A percentile compares a stretch with the other conserved stretches of the same genome.
phyloP scores from a whole-genome alignment of 345 rosid species.

The Syzygium grande region DNA sequence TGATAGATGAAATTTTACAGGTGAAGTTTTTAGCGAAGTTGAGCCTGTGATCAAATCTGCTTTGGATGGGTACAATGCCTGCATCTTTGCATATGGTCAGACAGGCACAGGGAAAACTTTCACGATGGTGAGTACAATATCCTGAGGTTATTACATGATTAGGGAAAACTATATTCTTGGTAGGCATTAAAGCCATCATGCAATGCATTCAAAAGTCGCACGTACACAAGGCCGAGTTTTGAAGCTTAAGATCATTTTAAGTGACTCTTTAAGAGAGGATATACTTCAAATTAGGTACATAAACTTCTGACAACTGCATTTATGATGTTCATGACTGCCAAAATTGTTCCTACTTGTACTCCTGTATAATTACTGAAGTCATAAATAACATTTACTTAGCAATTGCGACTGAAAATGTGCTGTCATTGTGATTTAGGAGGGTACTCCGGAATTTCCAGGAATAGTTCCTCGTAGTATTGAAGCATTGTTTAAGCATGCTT shows the following conservation, averaged over 20 bases:
- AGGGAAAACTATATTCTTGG: not conserved
- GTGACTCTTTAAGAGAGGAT: not conserved
- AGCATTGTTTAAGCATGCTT: constrained; percentile 50
- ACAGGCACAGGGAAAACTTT: constrained; percentile 84
- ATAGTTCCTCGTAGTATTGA: constrained; percentile 53
- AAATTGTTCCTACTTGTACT: not conserved
- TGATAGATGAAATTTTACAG: constrained; percentile 27
- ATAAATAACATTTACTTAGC: not conserved
- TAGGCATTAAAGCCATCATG: not conserved
- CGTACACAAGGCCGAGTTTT: not conserved
- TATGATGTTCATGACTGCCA: not conserved
- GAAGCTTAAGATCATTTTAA: not conserved
- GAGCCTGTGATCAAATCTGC: constrained; percentile 75
- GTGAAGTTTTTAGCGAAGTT: constrained; percentile 67
- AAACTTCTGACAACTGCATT: not conserved
- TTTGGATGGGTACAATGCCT: constrained; percentile 78
- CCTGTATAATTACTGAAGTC: not conserved
- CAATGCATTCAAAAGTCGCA: not conserved
- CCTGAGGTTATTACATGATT: not conserved
- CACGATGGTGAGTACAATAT: constrained; percentile 46
- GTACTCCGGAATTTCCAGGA: constrained; percentile 52
- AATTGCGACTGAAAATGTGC: not conserved
- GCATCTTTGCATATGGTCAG: constrained; percentile 80
- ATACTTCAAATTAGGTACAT: not conserved
- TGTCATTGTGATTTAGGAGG: constrained; percentile 40